Evolutionary conservation across 116 monocot genomes (phyloP).

Genomic region (Posidonia oceanica): DNA sequence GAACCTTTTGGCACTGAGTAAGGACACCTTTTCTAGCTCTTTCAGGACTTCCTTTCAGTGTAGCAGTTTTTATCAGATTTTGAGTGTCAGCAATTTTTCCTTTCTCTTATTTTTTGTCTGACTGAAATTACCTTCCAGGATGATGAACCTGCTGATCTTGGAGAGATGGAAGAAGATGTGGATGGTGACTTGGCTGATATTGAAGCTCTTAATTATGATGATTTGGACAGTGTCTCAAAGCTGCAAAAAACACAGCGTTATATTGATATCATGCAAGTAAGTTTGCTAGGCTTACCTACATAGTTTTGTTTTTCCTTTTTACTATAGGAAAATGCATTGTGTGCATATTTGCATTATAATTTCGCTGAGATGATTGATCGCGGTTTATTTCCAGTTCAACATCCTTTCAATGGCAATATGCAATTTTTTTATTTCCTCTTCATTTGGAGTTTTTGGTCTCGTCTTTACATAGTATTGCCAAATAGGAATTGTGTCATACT

Average conservation of each 20-base stretch:
- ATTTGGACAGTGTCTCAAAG: constrained; percentile 90
- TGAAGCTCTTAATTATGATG: constrained; percentile 88
- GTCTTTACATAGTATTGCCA: background rate
- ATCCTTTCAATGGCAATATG: too few relatives aligned
- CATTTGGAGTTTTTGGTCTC: background rate
- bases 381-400: too few relatives aligned
- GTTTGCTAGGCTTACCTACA: background rate
- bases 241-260: constrained; percentile 85
- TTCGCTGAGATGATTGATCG: too few relatives aligned
- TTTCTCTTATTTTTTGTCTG: background rate
- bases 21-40: background rate
- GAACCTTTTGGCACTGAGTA: too few relatives aligned
- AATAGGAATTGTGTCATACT: too few relatives aligned
- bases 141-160: constrained; percentile 42
- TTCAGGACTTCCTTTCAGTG: background rate
- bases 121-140: constrained; percentile 29
- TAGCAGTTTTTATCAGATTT: background rate
- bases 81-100: background rate
- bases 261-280: constrained; percentile 81
- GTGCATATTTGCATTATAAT: too few relatives aligned
- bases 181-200: constrained; percentile 74
- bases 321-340: too few relatives aligned
- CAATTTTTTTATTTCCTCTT: too few relatives aligned
- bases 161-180: constrained; percentile 62
- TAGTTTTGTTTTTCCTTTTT: background rate